Conservation (phyloP, 192 early-diverging fungal genomes). For the Coemansia erecta region DNA sequence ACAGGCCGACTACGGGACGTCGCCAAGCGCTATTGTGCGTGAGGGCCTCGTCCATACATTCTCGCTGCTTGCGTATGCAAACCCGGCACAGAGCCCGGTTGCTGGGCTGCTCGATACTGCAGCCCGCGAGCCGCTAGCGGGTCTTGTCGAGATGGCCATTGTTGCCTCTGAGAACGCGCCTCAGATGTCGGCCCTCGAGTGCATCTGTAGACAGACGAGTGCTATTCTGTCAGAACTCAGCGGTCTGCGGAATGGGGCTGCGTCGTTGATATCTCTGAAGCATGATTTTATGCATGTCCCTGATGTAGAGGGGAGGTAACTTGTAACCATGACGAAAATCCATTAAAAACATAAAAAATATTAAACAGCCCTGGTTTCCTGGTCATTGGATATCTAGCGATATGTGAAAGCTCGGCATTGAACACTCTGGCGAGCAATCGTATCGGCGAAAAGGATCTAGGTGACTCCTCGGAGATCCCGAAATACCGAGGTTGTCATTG, state of each 20-base stretch:
- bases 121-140: conserved; percentile 60
- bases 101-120: conserved; percentile 55
- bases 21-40: conserved; percentile 42
- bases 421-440: not conserved
- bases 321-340: no score
- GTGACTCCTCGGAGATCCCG: not conserved
- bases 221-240: conserved; percentile 47
- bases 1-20: conserved; percentile 55
- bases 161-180: conserved; percentile 59
- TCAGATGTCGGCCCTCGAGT: conserved; percentile 59
- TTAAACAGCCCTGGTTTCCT: no score
- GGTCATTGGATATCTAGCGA: no score
- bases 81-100: conserved; percentile 55
- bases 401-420: not conserved
- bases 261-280: conserved; percentile 45
- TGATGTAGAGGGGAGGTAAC: not conserved
- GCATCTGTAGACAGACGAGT: conserved; percentile 33
- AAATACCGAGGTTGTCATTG: no score
- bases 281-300: conserved; percentile 31
- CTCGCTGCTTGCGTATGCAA: conserved; percentile 69
- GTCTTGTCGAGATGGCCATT: conserved; percentile 68
- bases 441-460: not conserved
- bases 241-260: conserved; percentile 33
- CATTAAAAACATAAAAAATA: no score
- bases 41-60: conserved; percentile 61